phyloP scores from a whole-genome alignment of 352 stramenopile genomes.

The Lagenidium giganteum region DNA sequence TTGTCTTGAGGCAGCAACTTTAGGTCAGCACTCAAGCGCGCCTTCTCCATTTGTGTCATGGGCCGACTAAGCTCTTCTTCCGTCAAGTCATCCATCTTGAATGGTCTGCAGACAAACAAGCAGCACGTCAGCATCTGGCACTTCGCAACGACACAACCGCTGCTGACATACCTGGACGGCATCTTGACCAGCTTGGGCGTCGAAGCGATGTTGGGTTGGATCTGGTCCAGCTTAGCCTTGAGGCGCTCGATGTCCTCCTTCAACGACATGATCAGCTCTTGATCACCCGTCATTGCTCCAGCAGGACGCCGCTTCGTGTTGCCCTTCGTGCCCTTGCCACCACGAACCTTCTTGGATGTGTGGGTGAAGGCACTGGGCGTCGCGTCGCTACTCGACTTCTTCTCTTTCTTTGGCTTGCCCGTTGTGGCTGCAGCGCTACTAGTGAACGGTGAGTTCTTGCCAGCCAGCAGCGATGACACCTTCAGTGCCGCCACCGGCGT shows the following conservation, averaged over 20 bases:
- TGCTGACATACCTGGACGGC: too few species aligned
- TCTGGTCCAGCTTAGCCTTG: conserved; percentile 69
- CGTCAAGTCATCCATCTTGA: conserved; percentile 78
- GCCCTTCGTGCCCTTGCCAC: conserved; percentile 60
- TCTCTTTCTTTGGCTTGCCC: too few species aligned
- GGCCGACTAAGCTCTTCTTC: conserved; percentile 72
- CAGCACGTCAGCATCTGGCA: not conserved
- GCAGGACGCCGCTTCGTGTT: conserved; percentile 48
- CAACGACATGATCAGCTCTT: conserved; percentile 61
- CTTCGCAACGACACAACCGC: not conserved
- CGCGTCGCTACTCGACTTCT: too few species aligned
- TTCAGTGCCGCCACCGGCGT: too few species aligned
- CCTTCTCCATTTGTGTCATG: conserved; percentile 75
- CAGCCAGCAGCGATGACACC: too few species aligned
- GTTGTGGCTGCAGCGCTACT: too few species aligned
- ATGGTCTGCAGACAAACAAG: conserved; percentile 32
- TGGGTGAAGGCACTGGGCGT: conserved; percentile 24
- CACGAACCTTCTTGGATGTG: conserved; percentile 50
- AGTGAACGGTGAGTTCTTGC: conserved; percentile 32
- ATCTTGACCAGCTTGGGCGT: conserved; percentile 27
- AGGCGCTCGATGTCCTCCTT: conserved; percentile 76
- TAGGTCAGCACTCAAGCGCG: conserved; percentile 60
- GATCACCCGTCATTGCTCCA: conserved; percentile 42
- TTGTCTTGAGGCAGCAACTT: conserved; percentile 70
- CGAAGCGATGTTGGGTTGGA: conserved; percentile 35